Percentiles rank a stretch among this genome's conserved stretches.
Evolutionary conservation across 1,139 yeast species (phyloP).

Genomic region (Taiozyma sp.): DNA sequence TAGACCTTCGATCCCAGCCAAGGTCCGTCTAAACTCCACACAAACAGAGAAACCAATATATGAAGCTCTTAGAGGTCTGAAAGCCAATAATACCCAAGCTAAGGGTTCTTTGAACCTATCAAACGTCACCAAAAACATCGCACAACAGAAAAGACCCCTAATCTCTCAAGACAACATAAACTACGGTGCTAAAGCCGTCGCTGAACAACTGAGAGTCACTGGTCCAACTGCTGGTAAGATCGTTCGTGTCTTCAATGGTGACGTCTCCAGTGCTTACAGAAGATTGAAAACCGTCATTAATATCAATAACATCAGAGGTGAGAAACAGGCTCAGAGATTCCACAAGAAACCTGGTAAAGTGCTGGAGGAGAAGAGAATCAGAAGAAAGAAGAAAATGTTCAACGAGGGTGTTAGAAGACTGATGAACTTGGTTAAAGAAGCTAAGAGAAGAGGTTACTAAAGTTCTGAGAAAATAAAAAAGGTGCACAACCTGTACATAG

Average conservation of each 20-base stretch:
- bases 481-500: neutral
- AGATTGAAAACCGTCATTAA: conserved; percentile 30
- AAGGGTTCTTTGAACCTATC: neutral
- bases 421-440: conserved; percentile 42
- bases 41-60: neutral
- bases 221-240: conserved; percentile 45
- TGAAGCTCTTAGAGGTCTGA: neutral
- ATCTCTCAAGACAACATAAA: neutral
- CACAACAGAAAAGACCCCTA: neutral
- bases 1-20: neutral
- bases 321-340: conserved; percentile 35
- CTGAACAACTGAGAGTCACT: conserved; percentile 25
- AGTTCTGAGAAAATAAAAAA: neutral
- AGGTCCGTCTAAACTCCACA: neutral
- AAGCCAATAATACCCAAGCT: neutral
- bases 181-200: conserved; percentile 12
- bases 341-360: conserved; percentile 43
- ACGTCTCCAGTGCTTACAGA: conserved; percentile 31
- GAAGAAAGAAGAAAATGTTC: conserved; percentile 40
- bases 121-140: neutral
- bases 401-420: conserved; percentile 42
- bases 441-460: conserved; percentile 48
- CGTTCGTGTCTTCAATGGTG: conserved; percentile 32
- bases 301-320: conserved; percentile 33
- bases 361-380: conserved; percentile 36